Conservation (phyloP, 2,329 filamentous ascomycete species). For the Fusarium subglutinans region DNA sequence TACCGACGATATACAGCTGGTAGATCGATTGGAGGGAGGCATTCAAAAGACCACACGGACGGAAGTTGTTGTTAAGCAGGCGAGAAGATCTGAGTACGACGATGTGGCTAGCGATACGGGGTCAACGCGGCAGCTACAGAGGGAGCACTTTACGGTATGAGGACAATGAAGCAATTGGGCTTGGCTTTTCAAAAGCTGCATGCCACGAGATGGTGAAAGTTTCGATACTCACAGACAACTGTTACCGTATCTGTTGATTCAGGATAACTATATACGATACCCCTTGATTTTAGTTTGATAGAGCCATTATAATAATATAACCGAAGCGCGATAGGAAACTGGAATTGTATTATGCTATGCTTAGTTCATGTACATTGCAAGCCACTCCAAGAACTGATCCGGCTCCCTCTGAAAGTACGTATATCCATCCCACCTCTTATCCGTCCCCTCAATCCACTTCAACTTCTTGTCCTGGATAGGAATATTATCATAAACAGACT, state of each 20-base stretch:
- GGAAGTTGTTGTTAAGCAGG: conserved; percentile 36
- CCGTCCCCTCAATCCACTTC: conserved; percentile 21
- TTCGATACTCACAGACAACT: background rate
- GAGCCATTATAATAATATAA: background rate
- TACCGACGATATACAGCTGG: conserved; percentile 34
- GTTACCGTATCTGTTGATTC: rapidly evolving
- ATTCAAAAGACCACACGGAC: conserved; percentile 43
- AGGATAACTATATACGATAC: conserved; percentile 10
- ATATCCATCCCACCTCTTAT: conserved; percentile 22
- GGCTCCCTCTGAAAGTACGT: conserved; percentile 28
- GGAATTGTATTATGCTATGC: too few relatives aligned
- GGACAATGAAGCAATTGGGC: rapidly evolving
- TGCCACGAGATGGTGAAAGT: background rate
- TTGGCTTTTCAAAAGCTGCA: background rate
- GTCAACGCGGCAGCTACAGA: conserved; percentile 35
- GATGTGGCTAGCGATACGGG: conserved; percentile 36
- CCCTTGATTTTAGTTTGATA: background rate
- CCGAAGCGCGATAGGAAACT: rapidly evolving
- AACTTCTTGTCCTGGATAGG: conserved; percentile 18
- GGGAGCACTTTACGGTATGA: conserved; percentile 35
- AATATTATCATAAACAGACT: conserved; percentile 28
- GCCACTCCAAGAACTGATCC: conserved; percentile 28
- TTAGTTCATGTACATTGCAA: conserved; percentile 18
- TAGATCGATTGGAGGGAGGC: conserved; percentile 7
- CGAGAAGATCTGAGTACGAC: conserved; percentile 29